Conservation (phyloP, 352 stramenopile species). For the Phytopythium ostracodes region DNA sequence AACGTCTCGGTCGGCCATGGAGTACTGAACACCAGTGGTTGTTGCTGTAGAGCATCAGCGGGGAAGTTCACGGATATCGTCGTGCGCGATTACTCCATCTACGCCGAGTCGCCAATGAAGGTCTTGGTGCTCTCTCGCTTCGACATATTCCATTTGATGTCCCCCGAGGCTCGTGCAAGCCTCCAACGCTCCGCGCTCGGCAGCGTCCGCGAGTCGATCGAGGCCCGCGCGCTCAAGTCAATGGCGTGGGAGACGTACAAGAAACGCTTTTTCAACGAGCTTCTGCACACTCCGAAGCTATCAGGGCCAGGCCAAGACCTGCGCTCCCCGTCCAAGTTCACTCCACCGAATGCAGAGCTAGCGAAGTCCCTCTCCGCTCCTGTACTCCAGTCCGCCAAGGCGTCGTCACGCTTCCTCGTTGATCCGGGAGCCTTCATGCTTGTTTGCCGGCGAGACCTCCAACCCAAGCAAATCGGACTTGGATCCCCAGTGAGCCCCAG, state of each 20-base stretch:
- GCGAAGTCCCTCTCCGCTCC: slow-evolving; percentile 32
- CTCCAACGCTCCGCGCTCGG: slow-evolving; percentile 59
- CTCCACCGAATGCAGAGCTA: slow-evolving; percentile 1
- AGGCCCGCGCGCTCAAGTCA: slow-evolving; percentile 69
- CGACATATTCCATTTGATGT: slow-evolving; percentile 84
- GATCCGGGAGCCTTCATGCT: slow-evolving; percentile 34
- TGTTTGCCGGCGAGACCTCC: slow-evolving; percentile 16
- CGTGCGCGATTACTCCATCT: slow-evolving; percentile 71
- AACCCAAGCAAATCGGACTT: not conserved
- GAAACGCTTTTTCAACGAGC: slow-evolving; percentile 45
- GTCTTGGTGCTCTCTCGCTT: slow-evolving; percentile 80
- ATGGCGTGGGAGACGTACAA: slow-evolving; percentile 79
- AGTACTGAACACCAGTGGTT: not conserved
- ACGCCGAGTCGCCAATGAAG: slow-evolving; percentile 70
- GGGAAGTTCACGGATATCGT: slow-evolving; percentile 82
- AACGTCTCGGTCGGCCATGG: too few species aligned
- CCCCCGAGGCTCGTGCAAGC: slow-evolving; percentile 54
- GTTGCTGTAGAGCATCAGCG: slow-evolving; percentile 46
- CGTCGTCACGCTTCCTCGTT: slow-evolving; percentile 24
- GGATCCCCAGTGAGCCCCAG: not conserved
- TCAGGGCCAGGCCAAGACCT: not conserved
- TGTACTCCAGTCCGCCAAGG: slow-evolving; percentile 11
- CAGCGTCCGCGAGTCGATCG: slow-evolving; percentile 58
- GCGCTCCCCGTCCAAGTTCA: not conserved
- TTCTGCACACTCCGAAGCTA: slow-evolving; percentile 26